Percentiles rank a stretch among this genome's conserved stretches.
These are phyloP conservation scores for Lenwebbia sp. DNA, from an alignment of 345 rosid species.

Conservation along the genomic window DNA sequence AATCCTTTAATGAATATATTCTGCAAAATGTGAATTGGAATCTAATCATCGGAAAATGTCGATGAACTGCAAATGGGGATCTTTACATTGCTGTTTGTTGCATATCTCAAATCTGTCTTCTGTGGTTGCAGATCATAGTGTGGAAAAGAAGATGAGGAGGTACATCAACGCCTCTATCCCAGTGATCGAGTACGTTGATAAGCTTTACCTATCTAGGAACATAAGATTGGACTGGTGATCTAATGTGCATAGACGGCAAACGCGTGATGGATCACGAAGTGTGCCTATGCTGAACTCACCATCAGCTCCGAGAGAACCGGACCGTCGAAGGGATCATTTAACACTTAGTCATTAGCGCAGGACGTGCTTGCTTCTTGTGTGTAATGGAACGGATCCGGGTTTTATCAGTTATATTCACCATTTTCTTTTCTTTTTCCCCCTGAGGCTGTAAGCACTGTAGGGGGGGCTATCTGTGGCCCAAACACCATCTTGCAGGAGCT, in stretches of 20 bases:
- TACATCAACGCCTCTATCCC: conserved; percentile 1
- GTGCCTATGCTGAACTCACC: background rate
- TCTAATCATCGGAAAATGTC: background rate
- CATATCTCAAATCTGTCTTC: background rate
- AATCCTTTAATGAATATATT: background rate
- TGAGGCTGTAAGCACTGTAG: background rate
- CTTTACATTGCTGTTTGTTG: background rate
- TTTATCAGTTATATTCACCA: background rate
- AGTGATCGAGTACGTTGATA: conserved; percentile 2
- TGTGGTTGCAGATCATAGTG: conserved; percentile 5
- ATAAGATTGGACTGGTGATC: conserved; percentile 5
- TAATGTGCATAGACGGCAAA: background rate
- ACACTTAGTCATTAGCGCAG: background rate
- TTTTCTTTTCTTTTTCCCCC: background rate
- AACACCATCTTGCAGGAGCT: background rate
- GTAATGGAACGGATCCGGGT: background rate
- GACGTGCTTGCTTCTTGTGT: background rate
- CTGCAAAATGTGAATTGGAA: background rate
- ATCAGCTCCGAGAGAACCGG: background rate
- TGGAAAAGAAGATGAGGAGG: conserved; percentile 7
- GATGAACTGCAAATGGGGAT: background rate
- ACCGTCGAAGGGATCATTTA: background rate
- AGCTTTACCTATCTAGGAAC: conserved; percentile 4
- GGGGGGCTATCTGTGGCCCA: background rate
- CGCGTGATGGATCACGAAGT: background rate